phyloP scores from a whole-genome alignment of 768 basidiomycete genomes.

The Rubroboletus pulcherrimus region DNA sequence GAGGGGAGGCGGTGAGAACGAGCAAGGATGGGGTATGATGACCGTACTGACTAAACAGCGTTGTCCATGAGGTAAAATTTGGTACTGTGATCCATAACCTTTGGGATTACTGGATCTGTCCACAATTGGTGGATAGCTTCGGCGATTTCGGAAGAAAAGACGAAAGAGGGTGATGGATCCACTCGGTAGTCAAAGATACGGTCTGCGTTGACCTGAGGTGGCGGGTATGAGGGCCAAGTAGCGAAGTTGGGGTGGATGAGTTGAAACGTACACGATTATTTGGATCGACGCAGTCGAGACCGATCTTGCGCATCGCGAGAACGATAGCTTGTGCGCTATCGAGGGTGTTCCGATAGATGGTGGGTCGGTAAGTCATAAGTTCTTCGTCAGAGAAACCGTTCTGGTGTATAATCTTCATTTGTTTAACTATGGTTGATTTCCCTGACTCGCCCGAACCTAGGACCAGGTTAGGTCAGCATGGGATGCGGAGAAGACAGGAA shows the following conservation, averaged over 20 bases:
- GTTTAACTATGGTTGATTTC: slow-evolving; percentile 94
- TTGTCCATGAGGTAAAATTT: slow-evolving; percentile 95
- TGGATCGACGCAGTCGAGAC: slow-evolving; percentile 68
- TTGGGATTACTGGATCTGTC: slow-evolving; percentile 60
- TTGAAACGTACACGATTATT: slow-evolving; percentile 47
- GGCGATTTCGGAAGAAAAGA: slow-evolving; percentile 62
- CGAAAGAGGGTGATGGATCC: slow-evolving; percentile 39
- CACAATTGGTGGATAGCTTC: slow-evolving; percentile 65
- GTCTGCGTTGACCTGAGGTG: slow-evolving; percentile 45
- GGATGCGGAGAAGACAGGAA: background rate
- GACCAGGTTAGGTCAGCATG: background rate
- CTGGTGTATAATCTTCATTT: slow-evolving; percentile 99
- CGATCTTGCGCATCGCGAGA: slow-evolving; percentile 81
- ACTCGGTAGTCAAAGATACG: slow-evolving; percentile 56
- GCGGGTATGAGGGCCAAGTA: slow-evolving; percentile 9
- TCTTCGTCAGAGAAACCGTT: slow-evolving; percentile 81
- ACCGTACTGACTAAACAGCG: slow-evolving; percentile 71
- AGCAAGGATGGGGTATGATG: background rate
- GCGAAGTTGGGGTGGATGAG: accelerated
- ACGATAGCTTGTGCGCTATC: slow-evolving; percentile 88
- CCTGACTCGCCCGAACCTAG: slow-evolving; percentile 93
- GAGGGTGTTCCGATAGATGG: slow-evolving; percentile 82
- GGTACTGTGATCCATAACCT: slow-evolving; percentile 53
- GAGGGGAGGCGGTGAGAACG: background rate
- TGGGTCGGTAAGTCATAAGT: slow-evolving; percentile 68